Evolutionary conservation across 768 basidiomycete genomes (phyloP).

Genomic region (Astraeus odoratus): DNA sequence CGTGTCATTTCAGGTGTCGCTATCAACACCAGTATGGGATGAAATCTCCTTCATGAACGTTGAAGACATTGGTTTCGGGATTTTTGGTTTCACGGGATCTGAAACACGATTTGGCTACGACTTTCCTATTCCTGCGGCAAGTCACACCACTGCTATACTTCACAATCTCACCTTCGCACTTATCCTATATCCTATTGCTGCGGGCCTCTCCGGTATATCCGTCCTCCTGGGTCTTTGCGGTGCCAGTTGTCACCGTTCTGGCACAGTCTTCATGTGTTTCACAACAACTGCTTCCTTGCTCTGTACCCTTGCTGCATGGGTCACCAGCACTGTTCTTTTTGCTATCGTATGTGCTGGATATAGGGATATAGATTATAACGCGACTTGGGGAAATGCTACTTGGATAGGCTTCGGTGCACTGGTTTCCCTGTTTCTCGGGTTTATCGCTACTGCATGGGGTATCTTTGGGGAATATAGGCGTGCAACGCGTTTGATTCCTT

Average conservation of each 20-base stretch:
- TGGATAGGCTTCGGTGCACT: conserved; percentile 79
- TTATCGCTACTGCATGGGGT: conserved; percentile 60
- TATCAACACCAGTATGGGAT: conserved; percentile 72
- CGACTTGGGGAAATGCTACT: conserved; percentile 71
- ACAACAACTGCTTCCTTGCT: conserved; percentile 59
- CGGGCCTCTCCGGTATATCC: conserved; percentile 58
- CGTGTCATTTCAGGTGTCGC: too few relatives aligned
- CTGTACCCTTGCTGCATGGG: conserved; percentile 58
- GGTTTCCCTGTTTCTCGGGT: conserved; percentile 56
- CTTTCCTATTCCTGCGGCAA: conserved; percentile 24
- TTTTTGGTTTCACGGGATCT: conserved; percentile 74
- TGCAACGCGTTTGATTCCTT: too few relatives aligned
- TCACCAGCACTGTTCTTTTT: conserved; percentile 79
- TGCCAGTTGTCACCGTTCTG: conserved; percentile 52
- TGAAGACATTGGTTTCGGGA: conserved; percentile 51
- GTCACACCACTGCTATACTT: conserved; percentile 43
- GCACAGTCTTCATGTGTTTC: conserved; percentile 75
- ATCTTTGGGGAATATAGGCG: conserved; percentile 58
- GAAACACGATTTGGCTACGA: conserved; percentile 52
- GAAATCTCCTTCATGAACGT: conserved; percentile 61
- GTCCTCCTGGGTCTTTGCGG: conserved; percentile 67
- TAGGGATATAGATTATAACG: conserved; percentile 38
- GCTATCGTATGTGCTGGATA: conserved; percentile 58
- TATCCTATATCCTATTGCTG: conserved; percentile 76
- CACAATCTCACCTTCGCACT: conserved; percentile 67